Evolutionary conservation across 2,329 filamentous ascomycete genomes (phyloP).

Genomic region (Ascochyta viciae-villosae): DNA sequence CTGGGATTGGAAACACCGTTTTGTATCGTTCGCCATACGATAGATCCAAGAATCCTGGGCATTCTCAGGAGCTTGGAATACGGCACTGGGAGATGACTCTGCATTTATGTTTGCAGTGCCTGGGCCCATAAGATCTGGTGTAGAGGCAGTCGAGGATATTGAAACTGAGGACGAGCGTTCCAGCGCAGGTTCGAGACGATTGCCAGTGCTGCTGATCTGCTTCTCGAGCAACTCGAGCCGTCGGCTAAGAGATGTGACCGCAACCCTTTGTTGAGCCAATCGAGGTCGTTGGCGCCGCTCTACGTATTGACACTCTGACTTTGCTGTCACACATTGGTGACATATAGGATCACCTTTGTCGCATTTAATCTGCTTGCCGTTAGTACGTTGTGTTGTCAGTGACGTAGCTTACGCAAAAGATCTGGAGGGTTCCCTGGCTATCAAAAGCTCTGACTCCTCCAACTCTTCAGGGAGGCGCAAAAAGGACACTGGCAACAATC

Average conservation of each 20-base stretch:
- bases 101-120: too few species aligned
- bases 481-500: not conserved
- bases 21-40: constrained; percentile 35
- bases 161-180: constrained; percentile 7
- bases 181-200: not conserved
- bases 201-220: constrained; percentile 19
- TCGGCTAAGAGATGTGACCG: constrained; percentile 29
- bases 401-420: not conserved
- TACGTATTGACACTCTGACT: constrained; percentile 37
- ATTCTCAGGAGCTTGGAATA: not conserved
- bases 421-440: not conserved
- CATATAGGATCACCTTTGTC: constrained; percentile 34
- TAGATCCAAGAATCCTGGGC: constrained; percentile 32
- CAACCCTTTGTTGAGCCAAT: constrained; percentile 30
- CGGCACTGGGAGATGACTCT: not conserved
- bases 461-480: not conserved
- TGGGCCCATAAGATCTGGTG: not conserved
- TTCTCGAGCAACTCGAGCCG: constrained; percentile 37
- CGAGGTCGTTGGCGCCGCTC: constrained; percentile 36
- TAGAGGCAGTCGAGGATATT: not conserved
- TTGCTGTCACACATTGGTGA: constrained; percentile 35
- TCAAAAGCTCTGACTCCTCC: not conserved
- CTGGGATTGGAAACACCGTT: constrained; percentile 32
- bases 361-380: constrained; percentile 33
- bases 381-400: not conserved